Conservation (phyloP, 768 basidiomycete genomes). For the Russula olivacea region DNA sequence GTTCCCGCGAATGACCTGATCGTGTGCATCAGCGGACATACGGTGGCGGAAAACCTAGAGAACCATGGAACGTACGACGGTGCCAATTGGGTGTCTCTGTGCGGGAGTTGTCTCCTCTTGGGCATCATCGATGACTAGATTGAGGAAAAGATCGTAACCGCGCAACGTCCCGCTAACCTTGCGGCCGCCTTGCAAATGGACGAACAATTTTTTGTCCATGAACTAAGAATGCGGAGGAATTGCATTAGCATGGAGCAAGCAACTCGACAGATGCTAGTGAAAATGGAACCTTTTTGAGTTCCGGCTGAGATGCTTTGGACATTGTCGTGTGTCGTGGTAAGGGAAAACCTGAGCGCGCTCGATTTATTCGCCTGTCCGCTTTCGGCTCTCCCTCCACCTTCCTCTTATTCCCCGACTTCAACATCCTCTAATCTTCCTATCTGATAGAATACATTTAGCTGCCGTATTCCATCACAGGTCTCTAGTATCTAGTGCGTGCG, state of each 20-base stretch:
- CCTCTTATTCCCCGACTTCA: neutral
- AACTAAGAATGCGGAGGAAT: conserved; percentile 49
- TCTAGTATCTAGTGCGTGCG: conserved; percentile 3
- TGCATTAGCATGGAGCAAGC: neutral
- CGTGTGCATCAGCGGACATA: conserved; percentile 6
- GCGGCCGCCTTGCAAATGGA: conserved; percentile 90
- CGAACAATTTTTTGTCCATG: conserved; percentile 97
- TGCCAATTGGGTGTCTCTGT: conserved; percentile 86
- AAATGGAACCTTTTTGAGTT: conserved; percentile 91
- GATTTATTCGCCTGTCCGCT: neutral
- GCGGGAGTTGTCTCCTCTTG: conserved; percentile 86
- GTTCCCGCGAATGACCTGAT: conserved; percentile 92
- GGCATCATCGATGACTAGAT: conserved; percentile 95
- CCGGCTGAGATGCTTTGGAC: conserved; percentile 95
- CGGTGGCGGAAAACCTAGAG: neutral
- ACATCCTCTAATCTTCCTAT: conserved; percentile 8
- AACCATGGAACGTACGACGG: conserved; percentile 58
- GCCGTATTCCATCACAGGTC: neutral
- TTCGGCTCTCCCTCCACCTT: neutral
- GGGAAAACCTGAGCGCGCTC: neutral
- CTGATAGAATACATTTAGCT: neutral
- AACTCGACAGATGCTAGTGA: conserved; percentile 5
- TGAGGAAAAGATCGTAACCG: conserved; percentile 98
- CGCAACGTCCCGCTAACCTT: conserved; percentile 93
- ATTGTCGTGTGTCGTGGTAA: conserved; percentile 35